phyloP scores from a whole-genome alignment of 2,329 filamentous ascomycete genomes.

The Fusarium zealandicum region DNA sequence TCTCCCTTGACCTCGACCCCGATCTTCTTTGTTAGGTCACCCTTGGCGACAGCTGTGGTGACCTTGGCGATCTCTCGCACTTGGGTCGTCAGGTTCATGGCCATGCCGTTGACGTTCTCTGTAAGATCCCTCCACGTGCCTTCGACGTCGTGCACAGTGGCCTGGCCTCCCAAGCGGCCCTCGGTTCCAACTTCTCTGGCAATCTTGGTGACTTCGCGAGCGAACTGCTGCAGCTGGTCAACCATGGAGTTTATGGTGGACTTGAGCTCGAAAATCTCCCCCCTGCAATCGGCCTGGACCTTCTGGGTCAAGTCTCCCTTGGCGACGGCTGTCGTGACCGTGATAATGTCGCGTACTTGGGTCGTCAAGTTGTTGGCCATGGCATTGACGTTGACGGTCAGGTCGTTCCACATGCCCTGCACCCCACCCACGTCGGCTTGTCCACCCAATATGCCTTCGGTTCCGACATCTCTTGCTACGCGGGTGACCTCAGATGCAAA shows the following conservation, averaged over 20 bases:
- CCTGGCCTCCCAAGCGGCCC: conserved; percentile 91
- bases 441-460: conserved; percentile 81
- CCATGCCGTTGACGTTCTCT: conserved; percentile 97
- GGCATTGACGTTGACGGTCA: conserved; percentile 85
- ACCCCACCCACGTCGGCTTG: conserved; percentile 85
- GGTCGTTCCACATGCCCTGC: conserved; percentile 87
- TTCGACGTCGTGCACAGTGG: conserved; percentile 93
- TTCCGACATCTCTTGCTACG: conserved; percentile 83
- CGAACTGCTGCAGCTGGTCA: conserved; percentile 95
- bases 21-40: conserved; percentile 95
- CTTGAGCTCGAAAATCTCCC: conserved; percentile 93
- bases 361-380: conserved; percentile 89
- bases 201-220: conserved; percentile 95
- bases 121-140: conserved; percentile 97
- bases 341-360: conserved; percentile 94
- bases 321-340: conserved; percentile 74
- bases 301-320: conserved; percentile 95
- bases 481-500: conserved; percentile 86
- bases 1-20: conserved; percentile 92
- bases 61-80: conserved; percentile 97
- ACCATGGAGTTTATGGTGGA: conserved; percentile 99
- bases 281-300: conserved; percentile 90
- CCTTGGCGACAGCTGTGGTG: conserved; percentile 91
- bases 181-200: conserved; percentile 97
- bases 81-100: conserved; percentile 96